Conservation (phyloP, 2,329 filamentous ascomycete genomes). For the Peltaster fructicola region DNA sequence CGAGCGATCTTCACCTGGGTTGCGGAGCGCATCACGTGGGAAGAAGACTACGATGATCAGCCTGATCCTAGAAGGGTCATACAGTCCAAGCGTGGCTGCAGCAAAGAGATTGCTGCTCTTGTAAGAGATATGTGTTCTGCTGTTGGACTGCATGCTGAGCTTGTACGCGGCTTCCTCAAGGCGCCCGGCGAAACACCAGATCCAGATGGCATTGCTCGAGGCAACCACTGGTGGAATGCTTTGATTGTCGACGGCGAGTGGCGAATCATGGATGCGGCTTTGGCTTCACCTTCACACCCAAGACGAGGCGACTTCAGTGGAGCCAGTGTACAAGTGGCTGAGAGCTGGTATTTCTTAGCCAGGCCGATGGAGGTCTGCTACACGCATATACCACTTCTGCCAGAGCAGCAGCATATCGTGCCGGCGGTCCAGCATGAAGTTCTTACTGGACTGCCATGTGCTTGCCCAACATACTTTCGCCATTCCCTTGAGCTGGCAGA, state of each 20-base stretch:
- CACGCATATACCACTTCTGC: slow-evolving; percentile 79
- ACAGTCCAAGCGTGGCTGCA: slow-evolving; percentile 64
- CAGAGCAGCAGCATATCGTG: slow-evolving; percentile 81
- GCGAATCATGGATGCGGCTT: slow-evolving; percentile 87
- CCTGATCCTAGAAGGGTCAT: slow-evolving; percentile 72
- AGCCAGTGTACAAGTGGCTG: slow-evolving; percentile 49
- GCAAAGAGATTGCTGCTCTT: slow-evolving; percentile 74
- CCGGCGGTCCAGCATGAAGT: slow-evolving; percentile 75
- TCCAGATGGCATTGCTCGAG: slow-evolving; percentile 60
- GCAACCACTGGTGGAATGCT: slow-evolving; percentile 97
- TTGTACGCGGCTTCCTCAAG: slow-evolving; percentile 82
- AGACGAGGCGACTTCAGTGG: slow-evolving; percentile 61
- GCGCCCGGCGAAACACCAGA: slow-evolving; percentile 70
- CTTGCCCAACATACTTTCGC: slow-evolving; percentile 76
- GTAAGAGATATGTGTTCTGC: slow-evolving; percentile 88
- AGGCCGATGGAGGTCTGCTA: slow-evolving; percentile 82
- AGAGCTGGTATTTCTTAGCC: slow-evolving; percentile 86
- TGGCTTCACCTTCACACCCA: slow-evolving; percentile 83
- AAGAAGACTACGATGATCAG: slow-evolving; percentile 79
- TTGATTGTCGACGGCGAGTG: slow-evolving; percentile 87
- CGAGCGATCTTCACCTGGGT: slow-evolving; percentile 97
- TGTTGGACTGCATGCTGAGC: slow-evolving; percentile 71
- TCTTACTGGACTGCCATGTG: slow-evolving; percentile 68
- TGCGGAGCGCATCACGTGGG: slow-evolving; percentile 86
- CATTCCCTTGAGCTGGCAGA: slow-evolving; percentile 63